Percentiles rank a stretch among this genome's conserved stretches.
Conservation (phyloP, 169 alveolate genomes). For the Cryptosporidium sp. region DNA sequence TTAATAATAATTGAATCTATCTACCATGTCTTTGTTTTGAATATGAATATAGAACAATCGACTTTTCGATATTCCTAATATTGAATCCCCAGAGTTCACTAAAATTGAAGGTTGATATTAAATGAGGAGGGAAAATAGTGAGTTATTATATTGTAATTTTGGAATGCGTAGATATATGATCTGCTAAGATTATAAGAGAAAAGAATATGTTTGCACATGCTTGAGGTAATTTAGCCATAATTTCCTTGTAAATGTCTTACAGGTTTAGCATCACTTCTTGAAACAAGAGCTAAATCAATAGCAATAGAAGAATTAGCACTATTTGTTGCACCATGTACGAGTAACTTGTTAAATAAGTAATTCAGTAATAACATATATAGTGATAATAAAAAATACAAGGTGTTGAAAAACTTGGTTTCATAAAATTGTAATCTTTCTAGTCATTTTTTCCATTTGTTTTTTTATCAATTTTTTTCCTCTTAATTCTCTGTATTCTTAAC, state of each 20-base stretch:
- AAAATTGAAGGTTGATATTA: not conserved
- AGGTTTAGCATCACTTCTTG: too few relatives aligned
- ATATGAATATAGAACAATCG: conserved; percentile 16
- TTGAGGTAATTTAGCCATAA: not conserved
- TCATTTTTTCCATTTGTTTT: too few relatives aligned
- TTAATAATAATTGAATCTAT: not conserved
- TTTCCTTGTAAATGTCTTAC: too few relatives aligned
- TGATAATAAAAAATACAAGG: not conserved
- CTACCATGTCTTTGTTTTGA: conserved; percentile 64
- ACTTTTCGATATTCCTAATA: conserved; percentile 26
- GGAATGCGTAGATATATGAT: not conserved
- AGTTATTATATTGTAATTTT: too few relatives aligned
- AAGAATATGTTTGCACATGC: not conserved
- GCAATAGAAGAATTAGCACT: too few relatives aligned
- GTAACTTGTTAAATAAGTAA: not conserved
- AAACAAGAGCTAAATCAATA: too few relatives aligned
- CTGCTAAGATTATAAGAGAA: not conserved
- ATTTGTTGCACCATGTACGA: too few relatives aligned
- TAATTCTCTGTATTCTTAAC: not conserved
- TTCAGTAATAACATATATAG: too few relatives aligned
- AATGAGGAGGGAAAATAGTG: not conserved
- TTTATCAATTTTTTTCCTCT: too few relatives aligned
- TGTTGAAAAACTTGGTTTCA: not conserved
- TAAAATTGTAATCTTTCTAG: too few relatives aligned
- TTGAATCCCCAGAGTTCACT: conserved; percentile 72